Conservation (phyloP, 78 protist genomes). For the Dictyostelium capitatum region DNA sequence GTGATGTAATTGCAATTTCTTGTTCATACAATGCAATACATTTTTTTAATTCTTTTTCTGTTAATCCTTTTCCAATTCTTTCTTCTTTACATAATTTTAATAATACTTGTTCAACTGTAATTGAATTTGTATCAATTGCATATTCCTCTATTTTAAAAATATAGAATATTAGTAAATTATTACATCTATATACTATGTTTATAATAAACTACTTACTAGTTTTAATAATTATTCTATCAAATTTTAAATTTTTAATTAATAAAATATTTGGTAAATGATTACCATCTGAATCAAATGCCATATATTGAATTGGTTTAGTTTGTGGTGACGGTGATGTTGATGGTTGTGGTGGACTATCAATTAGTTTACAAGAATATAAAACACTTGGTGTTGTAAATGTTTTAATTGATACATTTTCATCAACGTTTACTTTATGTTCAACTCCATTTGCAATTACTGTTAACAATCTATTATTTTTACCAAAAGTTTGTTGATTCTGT, state of each 20-base stretch:
- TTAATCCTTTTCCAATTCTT: neutral
- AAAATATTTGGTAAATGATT: neutral
- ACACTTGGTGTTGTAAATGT: neutral
- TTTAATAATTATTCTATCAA: neutral
- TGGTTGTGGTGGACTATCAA: neutral
- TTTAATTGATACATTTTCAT: neutral
- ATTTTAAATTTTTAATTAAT: neutral
- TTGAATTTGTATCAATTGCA: neutral
- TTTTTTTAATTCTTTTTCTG: neutral
- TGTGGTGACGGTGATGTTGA: neutral
- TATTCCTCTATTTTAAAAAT: neutral
- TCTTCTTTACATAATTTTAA: neutral
- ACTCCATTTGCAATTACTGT: neutral
- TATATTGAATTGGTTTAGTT: neutral
- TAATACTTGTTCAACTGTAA: neutral
- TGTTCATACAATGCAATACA: constrained; percentile 1
- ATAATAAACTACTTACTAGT: neutral
- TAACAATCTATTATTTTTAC: neutral
- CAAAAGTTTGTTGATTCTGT: too few species aligned
- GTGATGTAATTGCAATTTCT: constrained; percentile 45
- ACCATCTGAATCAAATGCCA: neutral
- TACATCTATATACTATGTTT: neutral
- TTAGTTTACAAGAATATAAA: neutral
- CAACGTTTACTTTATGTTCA: neutral
- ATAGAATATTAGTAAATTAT: neutral